Evolutionary conservation across 108 stramenopile genomes (phyloP).

Genomic region (Nannochloropsis gaditana): DNA sequence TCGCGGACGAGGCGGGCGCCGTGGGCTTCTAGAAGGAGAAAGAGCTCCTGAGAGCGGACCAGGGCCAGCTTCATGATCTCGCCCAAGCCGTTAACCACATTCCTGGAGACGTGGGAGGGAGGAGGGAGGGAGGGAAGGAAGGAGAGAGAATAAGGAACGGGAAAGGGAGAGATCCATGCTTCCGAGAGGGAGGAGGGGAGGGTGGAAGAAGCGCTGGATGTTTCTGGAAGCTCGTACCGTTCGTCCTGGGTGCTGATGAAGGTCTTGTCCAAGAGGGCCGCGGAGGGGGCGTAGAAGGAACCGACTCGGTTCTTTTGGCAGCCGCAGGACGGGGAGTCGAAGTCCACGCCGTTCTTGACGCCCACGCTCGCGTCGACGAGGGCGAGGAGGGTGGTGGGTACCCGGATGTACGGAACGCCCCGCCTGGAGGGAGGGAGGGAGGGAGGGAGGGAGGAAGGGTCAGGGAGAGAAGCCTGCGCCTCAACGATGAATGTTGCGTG

Average conservation of each 20-base stretch:
- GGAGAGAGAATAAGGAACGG: not conserved
- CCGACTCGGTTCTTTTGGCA: slow-evolving; percentile 94
- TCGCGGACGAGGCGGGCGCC: slow-evolving; percentile 66
- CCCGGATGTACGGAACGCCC: slow-evolving; percentile 47
- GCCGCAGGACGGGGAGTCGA: slow-evolving; percentile 67
- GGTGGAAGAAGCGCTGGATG: not conserved
- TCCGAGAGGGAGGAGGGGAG: not conserved
- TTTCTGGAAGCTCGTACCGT: slow-evolving; percentile 34
- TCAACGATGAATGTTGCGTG: too few species aligned
- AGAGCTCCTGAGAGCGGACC: slow-evolving; percentile 76
- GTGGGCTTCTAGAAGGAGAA: slow-evolving; percentile 83
- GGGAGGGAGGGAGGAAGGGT: not conserved
- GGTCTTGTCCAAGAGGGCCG: slow-evolving; percentile 68
- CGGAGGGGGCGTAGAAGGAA: slow-evolving; percentile 79
- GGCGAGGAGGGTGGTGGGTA: slow-evolving; percentile 83
- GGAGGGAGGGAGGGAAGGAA: not conserved
- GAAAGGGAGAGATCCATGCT: not conserved
- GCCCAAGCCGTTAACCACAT: slow-evolving; percentile 87
- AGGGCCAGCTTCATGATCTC: slow-evolving; percentile 91
- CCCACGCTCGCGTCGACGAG: slow-evolving; percentile 95
- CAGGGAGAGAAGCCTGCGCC: too few species aligned
- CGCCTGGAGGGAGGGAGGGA: slow-evolving; percentile 18
- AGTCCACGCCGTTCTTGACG: slow-evolving; percentile 92
- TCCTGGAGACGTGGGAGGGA: slow-evolving; percentile 28
- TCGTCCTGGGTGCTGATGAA: slow-evolving; percentile 78